Conservation (phyloP, 495 filamentous ascomycete genomes). For the Saxophila tyrrhenica region DNA sequence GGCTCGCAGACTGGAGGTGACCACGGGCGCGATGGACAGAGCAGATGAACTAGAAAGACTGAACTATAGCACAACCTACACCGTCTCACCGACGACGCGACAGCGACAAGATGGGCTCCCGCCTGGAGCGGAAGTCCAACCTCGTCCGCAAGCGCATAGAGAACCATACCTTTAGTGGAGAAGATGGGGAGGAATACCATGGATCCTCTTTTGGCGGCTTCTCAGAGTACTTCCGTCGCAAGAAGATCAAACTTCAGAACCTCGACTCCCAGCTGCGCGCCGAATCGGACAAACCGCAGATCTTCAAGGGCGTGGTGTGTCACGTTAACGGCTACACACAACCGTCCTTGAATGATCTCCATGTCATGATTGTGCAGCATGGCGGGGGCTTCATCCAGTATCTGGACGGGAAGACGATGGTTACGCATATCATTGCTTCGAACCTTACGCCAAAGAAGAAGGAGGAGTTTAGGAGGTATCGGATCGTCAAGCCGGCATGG, state of each 20-base stretch:
- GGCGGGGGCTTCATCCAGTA: slow-evolving; percentile 91
- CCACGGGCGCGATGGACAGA: too few species aligned
- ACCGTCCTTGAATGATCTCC: slow-evolving; percentile 76
- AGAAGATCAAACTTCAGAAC: slow-evolving; percentile 93
- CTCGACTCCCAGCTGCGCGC: slow-evolving; percentile 70
- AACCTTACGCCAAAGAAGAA: slow-evolving; percentile 83
- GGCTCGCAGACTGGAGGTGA: too few species aligned
- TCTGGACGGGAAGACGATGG: slow-evolving; percentile 82
- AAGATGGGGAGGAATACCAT: slow-evolving; percentile 85
- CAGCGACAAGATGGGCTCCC: slow-evolving; percentile 56
- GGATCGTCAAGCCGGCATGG: slow-evolving; percentile 95
- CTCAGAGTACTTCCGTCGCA: slow-evolving; percentile 78
- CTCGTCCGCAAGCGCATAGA: slow-evolving; percentile 76
- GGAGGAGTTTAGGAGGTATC: slow-evolving; percentile 71
- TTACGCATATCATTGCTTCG: slow-evolving; percentile 89
- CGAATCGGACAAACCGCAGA: slow-evolving; percentile 59
- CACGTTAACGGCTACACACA: slow-evolving; percentile 88
- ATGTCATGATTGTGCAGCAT: slow-evolving; percentile 74
- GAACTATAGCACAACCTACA: too few species aligned
- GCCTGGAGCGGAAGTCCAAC: slow-evolving; percentile 63
- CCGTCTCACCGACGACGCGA: too few species aligned
- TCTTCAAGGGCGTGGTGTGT: slow-evolving; percentile 81
- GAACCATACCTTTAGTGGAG: slow-evolving; percentile 52
- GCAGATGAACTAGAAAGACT: too few species aligned
- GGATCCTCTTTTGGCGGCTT: slow-evolving; percentile 80